phyloP scores from a whole-genome alignment of 1,139 yeast species.

The Eremothecium coryli region DNA sequence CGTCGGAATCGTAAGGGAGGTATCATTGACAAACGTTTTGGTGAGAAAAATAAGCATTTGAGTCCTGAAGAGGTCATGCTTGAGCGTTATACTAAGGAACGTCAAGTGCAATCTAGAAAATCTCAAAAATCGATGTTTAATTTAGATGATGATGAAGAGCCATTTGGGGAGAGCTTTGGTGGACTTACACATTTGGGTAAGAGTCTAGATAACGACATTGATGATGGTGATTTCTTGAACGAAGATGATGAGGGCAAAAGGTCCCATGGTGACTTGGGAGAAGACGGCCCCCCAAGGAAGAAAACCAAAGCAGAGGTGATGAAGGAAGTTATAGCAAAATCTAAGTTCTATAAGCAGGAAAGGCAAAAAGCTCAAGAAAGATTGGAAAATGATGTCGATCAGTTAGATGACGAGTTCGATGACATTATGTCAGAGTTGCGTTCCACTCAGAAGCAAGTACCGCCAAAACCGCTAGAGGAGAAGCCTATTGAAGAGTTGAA shows the following conservation, averaged over 20 bases:
- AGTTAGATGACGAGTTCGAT: conserved; percentile 68
- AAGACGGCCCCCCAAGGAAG: conserved; percentile 44
- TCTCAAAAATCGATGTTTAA: conserved; percentile 50
- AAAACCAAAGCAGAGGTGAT: conserved; percentile 91
- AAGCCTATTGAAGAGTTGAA: conserved; percentile 14
- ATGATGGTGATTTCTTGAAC: conserved; percentile 36
- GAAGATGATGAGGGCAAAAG: conserved; percentile 34
- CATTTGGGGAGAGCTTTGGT: conserved; percentile 37
- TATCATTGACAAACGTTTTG: conserved; percentile 79
- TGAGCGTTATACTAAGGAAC: conserved; percentile 85
- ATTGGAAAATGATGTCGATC: conserved; percentile 60
- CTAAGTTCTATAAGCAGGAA: conserved; percentile 80
- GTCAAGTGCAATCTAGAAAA: conserved; percentile 47
- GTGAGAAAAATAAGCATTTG: conserved; percentile 67
- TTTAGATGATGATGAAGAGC: conserved; percentile 55
- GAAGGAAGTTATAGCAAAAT: conserved; percentile 94
- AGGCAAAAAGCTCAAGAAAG: conserved; percentile 72
- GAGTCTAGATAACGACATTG: conserved; percentile 46
- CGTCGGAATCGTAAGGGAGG: conserved; percentile 69
- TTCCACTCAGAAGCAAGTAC: conserved; percentile 19
- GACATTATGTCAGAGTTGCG: conserved; percentile 62
- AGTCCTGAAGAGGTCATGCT: conserved; percentile 89
- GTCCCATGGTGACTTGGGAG: conserved; percentile 22
- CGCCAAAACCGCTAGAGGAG: conserved; percentile 6
- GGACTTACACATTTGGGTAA: conserved; percentile 76